phyloP scores from a whole-genome alignment of 2,329 filamentous ascomycete genomes.

The Colletotrichum shisoi region DNA sequence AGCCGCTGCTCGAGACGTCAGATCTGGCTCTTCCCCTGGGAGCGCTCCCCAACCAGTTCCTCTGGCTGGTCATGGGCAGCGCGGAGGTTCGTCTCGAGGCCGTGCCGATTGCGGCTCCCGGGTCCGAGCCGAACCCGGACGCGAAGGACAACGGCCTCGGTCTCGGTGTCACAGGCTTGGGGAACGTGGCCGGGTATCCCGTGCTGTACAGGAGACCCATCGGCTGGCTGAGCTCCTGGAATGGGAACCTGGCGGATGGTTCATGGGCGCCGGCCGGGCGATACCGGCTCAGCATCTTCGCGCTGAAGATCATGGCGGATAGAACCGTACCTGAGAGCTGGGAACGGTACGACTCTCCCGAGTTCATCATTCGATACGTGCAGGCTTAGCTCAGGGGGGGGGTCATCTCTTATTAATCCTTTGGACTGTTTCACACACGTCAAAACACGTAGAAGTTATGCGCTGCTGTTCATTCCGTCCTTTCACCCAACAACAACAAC shows the following conservation, averaged over 20 bases:
- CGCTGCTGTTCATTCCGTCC: no score
- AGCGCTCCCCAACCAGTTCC: slow-evolving; percentile 23
- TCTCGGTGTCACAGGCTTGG: slow-evolving; percentile 23
- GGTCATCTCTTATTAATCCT: background rate
- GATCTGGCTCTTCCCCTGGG: slow-evolving; percentile 16
- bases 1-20: background rate
- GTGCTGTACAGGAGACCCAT: slow-evolving; percentile 16
- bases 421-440: no score
- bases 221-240: slow-evolving; percentile 48
- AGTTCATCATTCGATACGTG: slow-evolving; percentile 56
- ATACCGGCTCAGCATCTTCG: slow-evolving; percentile 54
- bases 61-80: slow-evolving; percentile 39
- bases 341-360: slow-evolving; percentile 48
- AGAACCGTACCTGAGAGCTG: slow-evolving; percentile 32
- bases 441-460: background rate
- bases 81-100: slow-evolving; percentile 34
- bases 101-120: slow-evolving; percentile 10
- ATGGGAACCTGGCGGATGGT: slow-evolving; percentile 58
- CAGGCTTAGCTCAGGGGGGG: background rate
- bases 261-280: slow-evolving; percentile 57
- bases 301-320: slow-evolving; percentile 39
- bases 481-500: no score
- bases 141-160: slow-evolving; percentile 29
- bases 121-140: background rate
- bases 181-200: slow-evolving; percentile 26